Evolutionary conservation across 345 rosid genomes (phyloP).

Genomic region (Pugionium dolabratum): DNA sequence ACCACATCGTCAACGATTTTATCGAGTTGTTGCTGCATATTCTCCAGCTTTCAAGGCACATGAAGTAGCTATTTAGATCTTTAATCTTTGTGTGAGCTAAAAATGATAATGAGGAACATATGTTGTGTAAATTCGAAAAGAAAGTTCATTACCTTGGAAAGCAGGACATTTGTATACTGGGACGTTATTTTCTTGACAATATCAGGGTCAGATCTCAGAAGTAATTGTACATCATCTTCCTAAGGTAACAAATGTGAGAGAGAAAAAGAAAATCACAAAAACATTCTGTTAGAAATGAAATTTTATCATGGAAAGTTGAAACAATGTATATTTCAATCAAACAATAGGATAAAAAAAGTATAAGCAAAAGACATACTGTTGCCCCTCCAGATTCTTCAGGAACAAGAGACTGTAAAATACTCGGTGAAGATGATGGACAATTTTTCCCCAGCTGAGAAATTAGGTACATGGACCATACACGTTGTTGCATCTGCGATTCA

Average conservation of each 20-base stretch:
- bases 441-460: constrained; percentile 8
- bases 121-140: not conserved
- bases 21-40: constrained; percentile 34
- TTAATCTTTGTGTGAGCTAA: not conserved
- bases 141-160: constrained; percentile 22
- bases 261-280: not conserved
- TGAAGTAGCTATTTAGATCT: constrained; percentile 11
- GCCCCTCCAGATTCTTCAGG: constrained; percentile 16
- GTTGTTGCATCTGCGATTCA: constrained; percentile 24
- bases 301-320: not conserved
- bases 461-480: constrained; percentile 7
- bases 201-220: constrained; percentile 27
- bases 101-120: not conserved
- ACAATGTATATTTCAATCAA: not conserved
- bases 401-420: not conserved
- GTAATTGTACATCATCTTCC: constrained; percentile 25
- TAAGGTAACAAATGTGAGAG: constrained; percentile 1
- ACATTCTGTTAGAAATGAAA: not conserved
- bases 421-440: constrained; percentile 13
- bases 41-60: constrained; percentile 25
- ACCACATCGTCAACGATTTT: constrained; percentile 29
- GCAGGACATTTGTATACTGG: constrained; percentile 11
- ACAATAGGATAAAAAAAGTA: not conserved
- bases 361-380: constrained; percentile 6
- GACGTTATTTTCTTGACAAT: constrained; percentile 28